These are phyloP conservation scores for Phytophthora citricola DNA, from an alignment of 352 stramenopile species.

Conservation along the genomic window DNA sequence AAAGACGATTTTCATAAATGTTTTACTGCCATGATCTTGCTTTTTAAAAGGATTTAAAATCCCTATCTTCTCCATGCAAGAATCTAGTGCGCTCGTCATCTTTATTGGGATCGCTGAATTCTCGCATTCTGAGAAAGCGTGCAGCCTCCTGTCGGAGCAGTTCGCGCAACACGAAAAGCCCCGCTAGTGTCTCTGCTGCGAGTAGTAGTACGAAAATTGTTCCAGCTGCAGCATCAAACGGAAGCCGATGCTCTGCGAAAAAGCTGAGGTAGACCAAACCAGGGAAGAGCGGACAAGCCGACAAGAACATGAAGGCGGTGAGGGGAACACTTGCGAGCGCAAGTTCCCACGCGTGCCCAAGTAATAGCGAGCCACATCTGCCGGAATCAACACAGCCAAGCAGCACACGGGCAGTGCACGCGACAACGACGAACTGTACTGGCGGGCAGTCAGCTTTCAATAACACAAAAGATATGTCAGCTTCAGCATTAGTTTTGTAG, in stretches of 20 bases:
- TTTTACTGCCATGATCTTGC: constrained; percentile 25
- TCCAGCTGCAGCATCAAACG: constrained; percentile 57
- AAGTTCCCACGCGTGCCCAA: constrained; percentile 67
- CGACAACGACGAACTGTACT: constrained; percentile 54
- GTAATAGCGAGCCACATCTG: constrained; percentile 63
- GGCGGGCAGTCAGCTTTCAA: constrained; percentile 35
- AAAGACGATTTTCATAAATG: not conserved
- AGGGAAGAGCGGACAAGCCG: constrained; percentile 62
- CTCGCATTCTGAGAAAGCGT: constrained; percentile 61
- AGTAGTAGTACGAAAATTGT: constrained; percentile 47
- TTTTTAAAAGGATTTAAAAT: not conserved
- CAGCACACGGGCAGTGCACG: constrained; percentile 48
- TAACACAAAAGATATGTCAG: constrained; percentile 5
- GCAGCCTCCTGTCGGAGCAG: constrained; percentile 67
- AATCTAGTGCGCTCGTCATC: constrained; percentile 27
- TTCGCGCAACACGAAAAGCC: constrained; percentile 52
- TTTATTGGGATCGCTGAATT: constrained; percentile 30
- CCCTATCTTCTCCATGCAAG: constrained; percentile 26
- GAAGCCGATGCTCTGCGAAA: constrained; percentile 55
- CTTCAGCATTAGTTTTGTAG: not conserved
- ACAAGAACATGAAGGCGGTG: constrained; percentile 74
- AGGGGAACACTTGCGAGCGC: constrained; percentile 64
- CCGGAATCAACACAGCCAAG: constrained; percentile 50
- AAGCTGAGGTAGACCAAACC: constrained; percentile 63
- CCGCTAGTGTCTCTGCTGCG: constrained; percentile 42